A percentile compares a stretch with the other conserved stretches of the same genome.
Evolutionary conservation across 2,329 filamentous ascomycete species (phyloP).

Genomic region (Claviceps pusilla): DNA sequence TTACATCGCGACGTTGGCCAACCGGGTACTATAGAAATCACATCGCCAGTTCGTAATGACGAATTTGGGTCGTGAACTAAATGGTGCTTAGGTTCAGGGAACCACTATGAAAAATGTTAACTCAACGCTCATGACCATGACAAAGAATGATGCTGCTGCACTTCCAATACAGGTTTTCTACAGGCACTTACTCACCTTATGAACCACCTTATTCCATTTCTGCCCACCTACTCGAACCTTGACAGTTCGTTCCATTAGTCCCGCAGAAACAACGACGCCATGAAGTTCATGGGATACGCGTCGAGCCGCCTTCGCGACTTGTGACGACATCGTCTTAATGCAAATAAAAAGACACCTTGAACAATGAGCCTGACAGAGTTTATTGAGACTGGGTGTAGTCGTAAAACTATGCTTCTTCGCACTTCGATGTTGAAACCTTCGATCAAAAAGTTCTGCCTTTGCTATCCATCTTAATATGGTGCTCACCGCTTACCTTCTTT

Average conservation of each 20-base stretch:
- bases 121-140: neutral
- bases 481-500: neutral
- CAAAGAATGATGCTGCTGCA: neutral
- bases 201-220: conserved; percentile 56
- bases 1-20: conserved; percentile 52
- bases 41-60: conserved; percentile 58
- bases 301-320: conserved; percentile 26
- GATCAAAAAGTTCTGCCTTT: neutral
- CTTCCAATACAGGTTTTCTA: neutral
- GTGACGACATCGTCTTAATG: conserved; percentile 23
- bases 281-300: conserved; percentile 36
- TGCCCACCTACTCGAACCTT: conserved; percentile 59
- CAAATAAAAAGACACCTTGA: neutral
- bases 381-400: neutral
- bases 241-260: conserved; percentile 63
- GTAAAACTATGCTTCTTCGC: neutral
- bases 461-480: neutral
- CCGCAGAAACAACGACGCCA: conserved; percentile 63
- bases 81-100: conserved; percentile 46
- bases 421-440: neutral
- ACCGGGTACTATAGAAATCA: conserved; percentile 54
- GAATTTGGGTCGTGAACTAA: conserved; percentile 67
- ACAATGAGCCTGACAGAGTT: neutral
- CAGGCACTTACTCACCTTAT: conserved; percentile 44
- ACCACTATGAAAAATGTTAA: conserved; percentile 27